A percentile compares a stretch with the other conserved stretches of the same genome.
These are phyloP conservation scores for Metarhizium rileyi DNA, from an alignment of 2,329 filamentous ascomycete genomes.

Conservation along the genomic window DNA sequence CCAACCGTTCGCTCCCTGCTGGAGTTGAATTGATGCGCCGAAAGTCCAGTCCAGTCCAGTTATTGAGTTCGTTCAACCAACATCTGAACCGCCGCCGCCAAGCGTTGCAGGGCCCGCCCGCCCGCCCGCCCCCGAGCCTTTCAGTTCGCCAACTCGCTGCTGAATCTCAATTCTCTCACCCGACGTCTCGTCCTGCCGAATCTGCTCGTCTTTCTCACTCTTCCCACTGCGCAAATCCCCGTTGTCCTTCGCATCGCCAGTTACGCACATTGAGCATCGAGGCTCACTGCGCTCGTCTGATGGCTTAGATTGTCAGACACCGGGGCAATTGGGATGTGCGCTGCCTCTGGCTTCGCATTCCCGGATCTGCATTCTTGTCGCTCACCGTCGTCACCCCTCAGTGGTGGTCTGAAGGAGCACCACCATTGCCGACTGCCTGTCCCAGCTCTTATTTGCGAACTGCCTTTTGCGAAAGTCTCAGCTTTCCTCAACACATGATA, in stretches of 20 bases:
- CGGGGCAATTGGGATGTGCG: slow-evolving; percentile 30
- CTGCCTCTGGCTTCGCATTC: slow-evolving; percentile 24
- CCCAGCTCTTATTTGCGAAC: neutral
- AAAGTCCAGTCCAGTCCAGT: no score
- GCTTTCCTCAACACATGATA: neutral
- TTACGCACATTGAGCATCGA: slow-evolving; percentile 10
- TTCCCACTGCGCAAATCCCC: neutral
- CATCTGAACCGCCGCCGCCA: no score
- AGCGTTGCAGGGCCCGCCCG: no score
- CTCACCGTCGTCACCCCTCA: slow-evolving; percentile 3
- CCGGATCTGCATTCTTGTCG: slow-evolving; percentile 15
- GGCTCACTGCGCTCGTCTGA: slow-evolving; percentile 18
- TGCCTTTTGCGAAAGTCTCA: no score
- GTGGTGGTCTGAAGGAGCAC: neutral
- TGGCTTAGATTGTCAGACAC: slow-evolving; percentile 24
- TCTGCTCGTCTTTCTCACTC: neutral
- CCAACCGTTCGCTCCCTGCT: no score
- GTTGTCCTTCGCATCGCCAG: slow-evolving; percentile 3
- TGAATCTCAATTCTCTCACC: neutral
- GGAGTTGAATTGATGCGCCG: no score
- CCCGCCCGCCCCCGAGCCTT: no score
- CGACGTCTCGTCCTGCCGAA: neutral
- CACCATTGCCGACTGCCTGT: neutral
- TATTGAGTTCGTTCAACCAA: no score
- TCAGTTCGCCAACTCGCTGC: neutral